phyloP scores from a whole-genome alignment of 1,139 yeast genomes.

The Scheffersomyces quercinus region DNA sequence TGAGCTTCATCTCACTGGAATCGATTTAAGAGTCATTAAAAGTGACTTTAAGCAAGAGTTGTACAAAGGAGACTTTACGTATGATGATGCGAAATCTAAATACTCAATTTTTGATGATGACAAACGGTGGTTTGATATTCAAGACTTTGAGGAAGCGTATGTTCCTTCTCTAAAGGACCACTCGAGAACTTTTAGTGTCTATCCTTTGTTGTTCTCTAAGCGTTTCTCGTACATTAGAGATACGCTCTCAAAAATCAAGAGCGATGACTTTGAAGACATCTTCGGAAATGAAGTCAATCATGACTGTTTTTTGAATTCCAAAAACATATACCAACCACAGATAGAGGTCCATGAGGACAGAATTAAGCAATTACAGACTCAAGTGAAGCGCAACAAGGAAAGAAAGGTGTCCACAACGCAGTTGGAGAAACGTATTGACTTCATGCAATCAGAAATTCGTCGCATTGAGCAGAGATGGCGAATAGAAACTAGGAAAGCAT shows the following conservation, averaged over 20 bases:
- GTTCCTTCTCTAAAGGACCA: slow-evolving; percentile 26
- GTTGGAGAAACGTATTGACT: slow-evolving; percentile 21
- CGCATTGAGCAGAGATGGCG: slow-evolving; percentile 10
- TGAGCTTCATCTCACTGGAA: slow-evolving; percentile 40
- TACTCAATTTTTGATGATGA: slow-evolving; percentile 36
- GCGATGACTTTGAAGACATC: slow-evolving; percentile 10
- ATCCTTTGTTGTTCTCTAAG: slow-evolving; percentile 39
- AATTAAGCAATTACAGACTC: slow-evolving; percentile 26
- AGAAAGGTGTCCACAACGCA: slow-evolving; percentile 10
- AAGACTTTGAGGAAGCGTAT: slow-evolving; percentile 44
- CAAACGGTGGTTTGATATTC: slow-evolving; percentile 42
- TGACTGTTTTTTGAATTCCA: slow-evolving; percentile 27
- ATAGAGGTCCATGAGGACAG: slow-evolving; percentile 27
- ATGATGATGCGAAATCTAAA: slow-evolving; percentile 15
- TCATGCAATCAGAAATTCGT: slow-evolving; percentile 24
- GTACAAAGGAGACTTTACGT: slow-evolving; percentile 13
- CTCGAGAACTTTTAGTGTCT: slow-evolving; percentile 23
- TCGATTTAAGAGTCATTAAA: slow-evolving; percentile 40
- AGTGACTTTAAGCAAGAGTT: slow-evolving; percentile 33
- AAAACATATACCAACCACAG: slow-evolving; percentile 31
- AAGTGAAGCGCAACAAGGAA: slow-evolving; percentile 15
- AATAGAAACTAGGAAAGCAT: slow-evolving; percentile 3
- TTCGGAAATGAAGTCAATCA: slow-evolving; percentile 35
- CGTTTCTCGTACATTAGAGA: slow-evolving; percentile 43
- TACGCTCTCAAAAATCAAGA: slow-evolving; percentile 13